These are phyloP conservation scores for Boechera divaricarpa DNA, from an alignment of 345 rosid species.

Conservation along the genomic window DNA sequence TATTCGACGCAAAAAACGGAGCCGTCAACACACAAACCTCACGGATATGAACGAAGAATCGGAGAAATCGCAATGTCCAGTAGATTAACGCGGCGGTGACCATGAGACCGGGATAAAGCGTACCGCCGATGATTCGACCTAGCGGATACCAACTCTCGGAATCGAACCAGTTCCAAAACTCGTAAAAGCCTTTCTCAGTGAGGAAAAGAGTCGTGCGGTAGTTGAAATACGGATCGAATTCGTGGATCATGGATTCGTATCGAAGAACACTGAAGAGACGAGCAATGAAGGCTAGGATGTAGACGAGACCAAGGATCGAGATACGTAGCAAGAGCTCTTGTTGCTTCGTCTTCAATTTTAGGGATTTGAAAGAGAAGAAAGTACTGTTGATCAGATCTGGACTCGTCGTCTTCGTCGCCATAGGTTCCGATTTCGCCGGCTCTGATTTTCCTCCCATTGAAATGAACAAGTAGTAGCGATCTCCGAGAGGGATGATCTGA, in stretches of 20 bases:
- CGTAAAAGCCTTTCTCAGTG: slow-evolving; percentile 88
- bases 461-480: slow-evolving; percentile 5
- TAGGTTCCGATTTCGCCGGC: slow-evolving; percentile 31
- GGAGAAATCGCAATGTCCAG: slow-evolving; percentile 70
- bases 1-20: slow-evolving; percentile 94
- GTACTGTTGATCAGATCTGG: slow-evolving; percentile 56
- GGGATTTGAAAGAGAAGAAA: slow-evolving; percentile 52
- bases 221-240: slow-evolving; percentile 96
- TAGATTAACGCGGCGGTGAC: slow-evolving; percentile 85
- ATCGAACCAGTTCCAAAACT: slow-evolving; percentile 99
- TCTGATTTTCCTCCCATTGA: slow-evolving; percentile 34
- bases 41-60: slow-evolving; percentile 90
- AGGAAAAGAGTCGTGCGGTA: slow-evolving; percentile 85
- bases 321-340: slow-evolving; percentile 92
- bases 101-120: slow-evolving; percentile 95
- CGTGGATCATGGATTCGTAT: slow-evolving; percentile 98
- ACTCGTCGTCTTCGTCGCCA: slow-evolving; percentile 25
- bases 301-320: slow-evolving; percentile 82
- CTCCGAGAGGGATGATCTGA: slow-evolving; percentile 8
- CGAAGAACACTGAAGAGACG: slow-evolving; percentile 95
- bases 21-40: slow-evolving; percentile 97
- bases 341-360: slow-evolving; percentile 84
- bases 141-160: slow-evolving; percentile 99
- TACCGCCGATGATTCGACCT: slow-evolving; percentile 94
- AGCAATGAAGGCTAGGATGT: slow-evolving; percentile 80